Percentiles rank a stretch among this genome's conserved stretches.
phyloP scores from a whole-genome alignment of 495 filamentous ascomycete species.

The Daldinia concentrica region DNA sequence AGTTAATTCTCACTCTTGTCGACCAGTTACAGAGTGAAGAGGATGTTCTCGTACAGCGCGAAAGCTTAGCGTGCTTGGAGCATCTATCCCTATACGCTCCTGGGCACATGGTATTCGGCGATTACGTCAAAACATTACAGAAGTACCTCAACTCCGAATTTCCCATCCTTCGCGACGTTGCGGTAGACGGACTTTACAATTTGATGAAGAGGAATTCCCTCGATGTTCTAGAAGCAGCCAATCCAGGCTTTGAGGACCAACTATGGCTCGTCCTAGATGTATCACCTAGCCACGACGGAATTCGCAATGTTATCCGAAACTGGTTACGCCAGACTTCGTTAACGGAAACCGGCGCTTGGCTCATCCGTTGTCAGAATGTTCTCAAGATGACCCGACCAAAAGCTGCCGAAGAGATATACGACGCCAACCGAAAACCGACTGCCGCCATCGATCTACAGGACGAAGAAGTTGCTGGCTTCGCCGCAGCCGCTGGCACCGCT shows the following conservation, averaged over 20 bases:
- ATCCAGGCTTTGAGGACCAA: conserved; percentile 84
- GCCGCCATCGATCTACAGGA: conserved; percentile 82
- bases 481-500: conserved; percentile 69
- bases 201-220: conserved; percentile 92
- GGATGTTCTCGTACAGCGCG: conserved; percentile 73
- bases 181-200: conserved; percentile 89
- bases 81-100: conserved; percentile 94
- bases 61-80: conserved; percentile 84
- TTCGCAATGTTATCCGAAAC: conserved; percentile 83
- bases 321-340: conserved; percentile 91
- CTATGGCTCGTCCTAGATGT: conserved; percentile 89
- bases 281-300: conserved; percentile 74
- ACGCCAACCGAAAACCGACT: conserved; percentile 58
- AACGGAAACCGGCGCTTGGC: conserved; percentile 79
- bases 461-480: conserved; percentile 96
- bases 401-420: conserved; percentile 59
- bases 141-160: conserved; percentile 74
- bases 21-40: conserved; percentile 84
- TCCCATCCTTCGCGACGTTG: conserved; percentile 75
- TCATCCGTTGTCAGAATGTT: conserved; percentile 85
- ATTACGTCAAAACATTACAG: conserved; percentile 85
- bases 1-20: conserved; percentile 88
- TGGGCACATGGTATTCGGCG: conserved; percentile 79
- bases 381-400: conserved; percentile 84
- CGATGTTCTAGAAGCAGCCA: conserved; percentile 76